Base-by-base conservation (phyloP, 306 rosid species). In the Lotus japonicus region DNA sequence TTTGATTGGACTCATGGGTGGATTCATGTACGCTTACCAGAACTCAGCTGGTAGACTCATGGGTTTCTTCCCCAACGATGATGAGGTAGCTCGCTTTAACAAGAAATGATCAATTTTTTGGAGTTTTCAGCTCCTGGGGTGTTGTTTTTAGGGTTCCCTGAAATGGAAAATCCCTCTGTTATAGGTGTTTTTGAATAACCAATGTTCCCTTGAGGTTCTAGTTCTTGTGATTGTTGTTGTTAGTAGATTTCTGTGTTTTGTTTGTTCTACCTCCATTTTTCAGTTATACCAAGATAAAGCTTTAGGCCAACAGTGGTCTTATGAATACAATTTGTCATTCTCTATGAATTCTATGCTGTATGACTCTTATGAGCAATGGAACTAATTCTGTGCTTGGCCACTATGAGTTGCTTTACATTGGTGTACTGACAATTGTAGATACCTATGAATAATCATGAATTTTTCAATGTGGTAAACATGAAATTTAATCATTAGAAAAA, bases 21-120 rank as follows among this genome's bases (percentile, higher is more conserved):
- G 98, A 2, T 92, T 92, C 83, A 92, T 92, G 98, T 92, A 89
- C 33, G 98, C 98, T 8, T 92, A 87, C 75, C 96, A 89, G 82
- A 92, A 92, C 72, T 92, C 98, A 4, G 95, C 90, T 0, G 98
- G 96, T 16, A 70, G 98, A 56, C 60, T 92, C 62, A 92, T 89
- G 98, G 98, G 96, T 7, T 92, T 92, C 77, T 92, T 89, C 77
- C 98, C 98, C 77, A 92, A 92, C 64, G 89, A 87, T 5, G 80
- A 59, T 67, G 98, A 92, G 90, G 95, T 92, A 81, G 89, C 91
- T 73, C 95, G 85, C 69, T 77, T 1, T 53, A 69, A 84, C 85
- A 87, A 84, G 71, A 92, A 92, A 72, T 92, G 83, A 89, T 1
- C 9, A 7, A 52, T 71, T 66, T 59, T 44, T 11, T 6, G 5